These are phyloP conservation scores for Diaporthe destruens DNA, from an alignment of 2,329 filamentous ascomycete species.

Conservation along the genomic window DNA sequence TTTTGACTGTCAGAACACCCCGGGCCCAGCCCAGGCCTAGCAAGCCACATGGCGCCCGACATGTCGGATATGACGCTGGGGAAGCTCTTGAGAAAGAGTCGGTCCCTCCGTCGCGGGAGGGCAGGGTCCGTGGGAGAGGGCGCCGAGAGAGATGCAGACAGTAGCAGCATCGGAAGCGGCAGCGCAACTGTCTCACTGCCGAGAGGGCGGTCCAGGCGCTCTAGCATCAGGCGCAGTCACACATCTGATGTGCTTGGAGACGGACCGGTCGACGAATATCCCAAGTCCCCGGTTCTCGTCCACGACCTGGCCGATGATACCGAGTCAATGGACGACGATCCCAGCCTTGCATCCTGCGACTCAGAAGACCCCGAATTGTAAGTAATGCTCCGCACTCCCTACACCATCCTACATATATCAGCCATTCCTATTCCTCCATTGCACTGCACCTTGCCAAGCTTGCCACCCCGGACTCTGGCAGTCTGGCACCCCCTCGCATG, in stretches of 20 bases:
- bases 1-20: conserved; percentile 5
- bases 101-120: conserved; percentile 62
- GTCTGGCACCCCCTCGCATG: too few relatives aligned
- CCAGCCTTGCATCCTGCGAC: conserved; percentile 62
- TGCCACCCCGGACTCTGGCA: conserved; percentile 18
- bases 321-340: conserved; percentile 40
- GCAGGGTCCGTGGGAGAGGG: conserved; percentile 47
- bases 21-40: neutral
- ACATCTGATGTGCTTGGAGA: conserved; percentile 56
- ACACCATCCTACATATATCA: conserved; percentile 12
- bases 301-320: conserved; percentile 39
- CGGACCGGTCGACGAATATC: conserved; percentile 52
- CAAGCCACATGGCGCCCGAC: conserved; percentile 1
- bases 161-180: conserved; percentile 44
- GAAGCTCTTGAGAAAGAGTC: conserved; percentile 66
- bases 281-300: conserved; percentile 44
- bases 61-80: conserved; percentile 55
- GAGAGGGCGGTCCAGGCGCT: conserved; percentile 40
- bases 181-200: conserved; percentile 43
- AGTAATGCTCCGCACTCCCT: conserved; percentile 48
- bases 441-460: conserved; percentile 12
- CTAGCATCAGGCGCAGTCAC: conserved; percentile 50
- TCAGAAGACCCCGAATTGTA: conserved; percentile 60
- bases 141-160: conserved; percentile 52
- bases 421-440: conserved; percentile 5